phyloP scores from a whole-genome alignment of 2,329 filamentous ascomycete species.

The Apiospora arundinis region DNA sequence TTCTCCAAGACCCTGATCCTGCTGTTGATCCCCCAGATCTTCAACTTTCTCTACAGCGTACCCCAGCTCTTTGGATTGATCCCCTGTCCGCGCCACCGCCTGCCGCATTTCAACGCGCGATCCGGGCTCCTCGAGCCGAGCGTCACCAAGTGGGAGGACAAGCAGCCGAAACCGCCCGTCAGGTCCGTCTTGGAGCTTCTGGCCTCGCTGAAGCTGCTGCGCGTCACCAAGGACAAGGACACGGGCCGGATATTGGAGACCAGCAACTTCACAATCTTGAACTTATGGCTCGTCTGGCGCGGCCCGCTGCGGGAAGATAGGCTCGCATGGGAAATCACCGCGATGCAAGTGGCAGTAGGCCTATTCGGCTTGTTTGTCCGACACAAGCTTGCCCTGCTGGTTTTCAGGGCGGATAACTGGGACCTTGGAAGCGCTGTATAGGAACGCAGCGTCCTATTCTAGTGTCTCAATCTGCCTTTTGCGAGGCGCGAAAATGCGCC shows the following conservation, averaged over 20 bases:
- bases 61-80: constrained; percentile 91
- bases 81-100: constrained; percentile 89
- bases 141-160: constrained; percentile 75
- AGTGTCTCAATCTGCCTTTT: not conserved
- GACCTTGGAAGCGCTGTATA: constrained; percentile 45
- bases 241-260: constrained; percentile 75
- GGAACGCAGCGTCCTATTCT: constrained; percentile 2
- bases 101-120: constrained; percentile 86
- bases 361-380: constrained; percentile 84
- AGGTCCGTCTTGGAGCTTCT: constrained; percentile 71
- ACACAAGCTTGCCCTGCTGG: constrained; percentile 82
- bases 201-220: constrained; percentile 70
- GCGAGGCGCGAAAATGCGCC: not conserved
- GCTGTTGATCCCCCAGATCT: constrained; percentile 89
- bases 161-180: constrained; percentile 71
- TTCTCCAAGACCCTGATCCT: constrained; percentile 97
- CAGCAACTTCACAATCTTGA: constrained; percentile 91
- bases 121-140: constrained; percentile 88
- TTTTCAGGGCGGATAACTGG: constrained; percentile 91
- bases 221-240: constrained; percentile 69
- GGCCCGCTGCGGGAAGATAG: constrained; percentile 88
- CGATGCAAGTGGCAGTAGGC: constrained; percentile 78
- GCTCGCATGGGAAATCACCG: constrained; percentile 78
- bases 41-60: constrained; percentile 94
- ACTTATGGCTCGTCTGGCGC: constrained; percentile 95